These are phyloP conservation scores for Psidium guajava DNA, from an alignment of 345 rosid species.

Conservation along the genomic window DNA sequence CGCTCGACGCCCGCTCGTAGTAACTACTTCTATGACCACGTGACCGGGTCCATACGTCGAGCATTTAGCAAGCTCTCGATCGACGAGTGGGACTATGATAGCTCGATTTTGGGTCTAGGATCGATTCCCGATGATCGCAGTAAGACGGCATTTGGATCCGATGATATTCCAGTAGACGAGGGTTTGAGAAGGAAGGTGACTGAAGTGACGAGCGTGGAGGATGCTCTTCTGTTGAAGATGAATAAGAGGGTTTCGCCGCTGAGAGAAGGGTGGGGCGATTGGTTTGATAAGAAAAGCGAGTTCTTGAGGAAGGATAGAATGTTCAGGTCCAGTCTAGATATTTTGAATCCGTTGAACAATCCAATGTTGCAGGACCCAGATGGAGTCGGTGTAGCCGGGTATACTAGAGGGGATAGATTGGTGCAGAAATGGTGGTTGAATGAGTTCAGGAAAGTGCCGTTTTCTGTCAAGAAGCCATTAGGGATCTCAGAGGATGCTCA, in stretches of 20 bases:
- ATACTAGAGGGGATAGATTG: conserved; percentile 65
- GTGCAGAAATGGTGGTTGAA: conserved; percentile 59
- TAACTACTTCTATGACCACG: conserved; percentile 65
- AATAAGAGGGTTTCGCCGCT: conserved; percentile 51
- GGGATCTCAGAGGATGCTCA: conserved; percentile 21
- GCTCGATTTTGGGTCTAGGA: conserved; percentile 18
- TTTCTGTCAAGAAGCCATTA: conserved; percentile 49
- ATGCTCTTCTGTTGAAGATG: conserved; percentile 53
- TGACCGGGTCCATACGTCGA: conserved; percentile 49
- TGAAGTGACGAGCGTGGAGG: conserved; percentile 57
- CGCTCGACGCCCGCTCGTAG: conserved; percentile 27
- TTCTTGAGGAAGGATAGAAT: conserved; percentile 76
- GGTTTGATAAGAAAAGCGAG: conserved; percentile 91
- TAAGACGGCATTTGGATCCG: conserved; percentile 59
- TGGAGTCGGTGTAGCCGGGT: conserved; percentile 58
- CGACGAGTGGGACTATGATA: conserved; percentile 81
- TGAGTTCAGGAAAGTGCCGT: conserved; percentile 57
- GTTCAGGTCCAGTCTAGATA: conserved; percentile 72
- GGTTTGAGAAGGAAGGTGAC: conserved; percentile 55
- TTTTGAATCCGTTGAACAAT: conserved; percentile 70
- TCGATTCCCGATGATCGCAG: conserved; percentile 16
- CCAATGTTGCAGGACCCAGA: conserved; percentile 94
- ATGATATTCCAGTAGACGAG: conserved; percentile 71
- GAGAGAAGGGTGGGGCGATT: conserved; percentile 90
- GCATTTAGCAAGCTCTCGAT: conserved; percentile 55